A percentile compares a stretch with the other conserved stretches of the same genome.
Conservation (phyloP, 345 rosid species). For the Nephelium lappaceum region DNA sequence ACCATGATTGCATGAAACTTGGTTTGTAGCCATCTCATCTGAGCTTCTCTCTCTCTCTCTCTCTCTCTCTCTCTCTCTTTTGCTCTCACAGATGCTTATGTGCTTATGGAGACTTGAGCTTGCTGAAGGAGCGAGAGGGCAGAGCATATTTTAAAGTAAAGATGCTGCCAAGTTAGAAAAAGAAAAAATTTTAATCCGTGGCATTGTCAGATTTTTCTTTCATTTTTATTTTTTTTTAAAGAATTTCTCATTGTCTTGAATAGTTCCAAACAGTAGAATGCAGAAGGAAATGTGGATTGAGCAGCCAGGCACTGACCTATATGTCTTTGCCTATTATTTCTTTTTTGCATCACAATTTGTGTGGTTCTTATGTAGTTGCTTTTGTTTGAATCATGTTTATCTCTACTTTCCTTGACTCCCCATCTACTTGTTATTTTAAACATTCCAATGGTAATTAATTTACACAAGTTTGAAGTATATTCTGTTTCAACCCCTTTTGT, state of each 20-base stretch:
- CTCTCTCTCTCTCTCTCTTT: slow-evolving; percentile 12
- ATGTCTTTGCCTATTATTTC: slow-evolving; percentile 14
- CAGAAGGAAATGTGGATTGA: slow-evolving; percentile 22
- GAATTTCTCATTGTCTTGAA: slow-evolving; percentile 25
- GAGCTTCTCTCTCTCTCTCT: not conserved
- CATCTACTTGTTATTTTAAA: not conserved
- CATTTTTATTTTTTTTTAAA: not conserved
- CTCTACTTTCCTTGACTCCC: not conserved
- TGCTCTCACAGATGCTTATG: slow-evolving; percentile 30
- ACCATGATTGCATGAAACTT: slow-evolving; percentile 27
- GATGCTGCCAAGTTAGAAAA: slow-evolving; percentile 38
- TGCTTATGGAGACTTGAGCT: slow-evolving; percentile 34
- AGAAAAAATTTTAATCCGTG: slow-evolving; percentile 17
- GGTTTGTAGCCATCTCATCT: slow-evolving; percentile 34
- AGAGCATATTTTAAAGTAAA: slow-evolving; percentile 48
- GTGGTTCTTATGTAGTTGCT: slow-evolving; percentile 4
- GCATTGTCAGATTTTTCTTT: slow-evolving; percentile 26
- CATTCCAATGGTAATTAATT: no score
- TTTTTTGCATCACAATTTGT: slow-evolving; percentile 16
- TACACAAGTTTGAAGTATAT: not conserved
- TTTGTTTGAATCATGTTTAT: slow-evolving; percentile 7
- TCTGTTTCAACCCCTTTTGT: no score
- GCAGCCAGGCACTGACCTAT: slow-evolving; percentile 27
- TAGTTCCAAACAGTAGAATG: slow-evolving; percentile 42
- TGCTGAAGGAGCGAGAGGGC: slow-evolving; percentile 21